Evolutionary conservation across 176 grass and related monocot genomes (phyloP), one percentile per base, ranked within the genome.

Genomic region (Themeda triandra): DNA sequence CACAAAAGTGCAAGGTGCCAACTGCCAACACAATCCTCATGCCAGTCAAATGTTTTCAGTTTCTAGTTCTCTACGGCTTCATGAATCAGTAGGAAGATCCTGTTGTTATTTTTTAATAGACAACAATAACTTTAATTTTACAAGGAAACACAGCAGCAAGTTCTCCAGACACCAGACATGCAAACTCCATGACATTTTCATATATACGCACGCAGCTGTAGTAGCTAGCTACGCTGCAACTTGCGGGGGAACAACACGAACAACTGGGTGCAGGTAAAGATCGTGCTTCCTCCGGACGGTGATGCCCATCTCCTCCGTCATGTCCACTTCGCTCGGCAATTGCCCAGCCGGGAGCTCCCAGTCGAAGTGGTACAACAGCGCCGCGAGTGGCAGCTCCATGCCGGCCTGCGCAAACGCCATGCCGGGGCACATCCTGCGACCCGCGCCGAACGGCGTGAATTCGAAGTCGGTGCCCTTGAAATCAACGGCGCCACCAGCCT

Each of bases 341-440:
- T 76, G 1, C 11, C 59, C 71, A 2, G 5, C 10, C 0, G 78
- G 78, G 4, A 82, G 69, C 8, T 58, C 19, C 86, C 86, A 87
- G 25, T 87, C 71, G 8, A 87, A 87, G 28, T 87, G 86, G 49
- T 59, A 87, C 4, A 87, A 19, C 0, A 87, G 10, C 0, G 46
- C 15, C 0, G 86, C 63, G 2, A 87, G 45, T 0, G 10, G 10
- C 14, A 87, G 48, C 25, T 87, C 86, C 33, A 82, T 68, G 49
- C 2, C 32, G 0, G 69, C 78, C 12, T 68, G 42, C 0, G 71
- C 86, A 4, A 77, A 82, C 2, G 28, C 6, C 1, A 82, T 48
- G 27, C 86, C 79, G 0, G 78, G 71, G 72, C 86, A 87, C 10
- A 87, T 69, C 27, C 86, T 70, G 8, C 86, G 35, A 0, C 86